Conservation (phyloP, 1,284 basidiomycete species). For the Hymenochaete sp. region DNA sequence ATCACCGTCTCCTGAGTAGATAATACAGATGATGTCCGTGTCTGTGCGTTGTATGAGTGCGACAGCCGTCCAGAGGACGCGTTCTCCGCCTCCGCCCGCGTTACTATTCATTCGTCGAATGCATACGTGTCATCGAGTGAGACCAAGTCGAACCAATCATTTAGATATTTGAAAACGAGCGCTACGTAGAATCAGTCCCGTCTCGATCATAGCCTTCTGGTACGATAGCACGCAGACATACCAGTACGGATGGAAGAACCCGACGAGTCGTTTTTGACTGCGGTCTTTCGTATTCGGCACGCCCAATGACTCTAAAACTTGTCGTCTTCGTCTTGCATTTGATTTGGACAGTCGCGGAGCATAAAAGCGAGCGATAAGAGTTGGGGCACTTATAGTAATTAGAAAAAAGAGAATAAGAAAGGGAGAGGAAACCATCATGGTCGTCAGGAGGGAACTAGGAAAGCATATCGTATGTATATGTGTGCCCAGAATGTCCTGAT, state of each 20-base stretch:
- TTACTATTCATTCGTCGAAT: constrained; percentile 70
- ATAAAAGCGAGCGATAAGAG: too few relatives aligned
- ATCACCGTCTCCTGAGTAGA: constrained; percentile 86
- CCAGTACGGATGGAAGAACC: constrained; percentile 97
- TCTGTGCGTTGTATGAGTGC: constrained; percentile 69
- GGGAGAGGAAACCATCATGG: too few relatives aligned
- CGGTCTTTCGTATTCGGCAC: constrained; percentile 8
- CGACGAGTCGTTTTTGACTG: constrained; percentile 47
- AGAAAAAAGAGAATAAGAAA: too few relatives aligned
- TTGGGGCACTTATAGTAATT: too few relatives aligned
- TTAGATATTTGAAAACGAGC: too few relatives aligned
- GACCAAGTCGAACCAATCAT: too few relatives aligned
- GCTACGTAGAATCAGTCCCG: constrained; percentile 23
- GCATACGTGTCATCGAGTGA: too few relatives aligned
- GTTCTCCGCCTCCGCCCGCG: constrained; percentile 94
- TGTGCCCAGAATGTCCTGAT: too few relatives aligned
- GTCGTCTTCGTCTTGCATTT: constrained; percentile 2
- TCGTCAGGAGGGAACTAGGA: too few relatives aligned
- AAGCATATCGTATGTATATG: too few relatives aligned
- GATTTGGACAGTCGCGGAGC: neutral
- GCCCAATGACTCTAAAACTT: constrained; percentile 7
- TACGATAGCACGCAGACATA: constrained; percentile 31
- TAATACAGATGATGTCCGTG: constrained; percentile 62
- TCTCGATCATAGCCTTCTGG: constrained; percentile 24
- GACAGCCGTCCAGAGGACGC: constrained; percentile 92